These are phyloP conservation scores for Kodamaea sagamina DNA, from an alignment of 805 yeast species.

Conservation along the genomic window DNA sequence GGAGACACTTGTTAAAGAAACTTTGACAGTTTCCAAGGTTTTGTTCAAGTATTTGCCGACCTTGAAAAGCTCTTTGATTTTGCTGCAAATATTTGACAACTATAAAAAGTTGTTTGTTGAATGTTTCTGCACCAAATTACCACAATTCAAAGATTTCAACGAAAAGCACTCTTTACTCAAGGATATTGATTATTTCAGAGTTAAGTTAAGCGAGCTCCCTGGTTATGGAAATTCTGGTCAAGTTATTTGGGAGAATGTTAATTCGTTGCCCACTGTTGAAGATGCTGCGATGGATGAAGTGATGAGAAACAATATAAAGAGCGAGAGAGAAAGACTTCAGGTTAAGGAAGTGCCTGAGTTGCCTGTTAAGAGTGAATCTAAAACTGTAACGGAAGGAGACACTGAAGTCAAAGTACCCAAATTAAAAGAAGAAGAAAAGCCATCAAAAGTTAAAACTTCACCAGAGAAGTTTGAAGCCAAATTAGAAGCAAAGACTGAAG, in stretches of 20 bases:
- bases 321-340: constrained; percentile 4
- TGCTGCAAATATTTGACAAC: constrained; percentile 55
- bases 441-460: no score
- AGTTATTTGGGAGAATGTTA: constrained; percentile 61
- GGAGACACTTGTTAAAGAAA: constrained; percentile 66
- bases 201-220: constrained; percentile 56
- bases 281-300: constrained; percentile 49
- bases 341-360: constrained; percentile 5
- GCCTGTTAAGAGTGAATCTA: constrained; percentile 8
- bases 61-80: constrained; percentile 44
- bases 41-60: constrained; percentile 59
- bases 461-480: constrained; percentile 6
- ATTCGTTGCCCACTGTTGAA: constrained; percentile 51
- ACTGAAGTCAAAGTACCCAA: no score
- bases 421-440: constrained; percentile 18
- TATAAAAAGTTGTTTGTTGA: constrained; percentile 58
- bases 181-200: constrained; percentile 65
- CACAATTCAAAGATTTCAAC: constrained; percentile 49
- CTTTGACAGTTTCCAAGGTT: constrained; percentile 62
- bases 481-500: constrained; percentile 1
- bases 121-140: constrained; percentile 48
- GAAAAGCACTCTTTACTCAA: constrained; percentile 56
- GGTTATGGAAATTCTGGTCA: constrained; percentile 66
- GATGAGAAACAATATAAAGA: constrained; percentile 36
- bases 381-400: no score